Evolutionary conservation across 371 early-diverging fungal genomes (phyloP), one percentile per base, ranked within the genome.

Genomic region (Mucor sp.): DNA sequence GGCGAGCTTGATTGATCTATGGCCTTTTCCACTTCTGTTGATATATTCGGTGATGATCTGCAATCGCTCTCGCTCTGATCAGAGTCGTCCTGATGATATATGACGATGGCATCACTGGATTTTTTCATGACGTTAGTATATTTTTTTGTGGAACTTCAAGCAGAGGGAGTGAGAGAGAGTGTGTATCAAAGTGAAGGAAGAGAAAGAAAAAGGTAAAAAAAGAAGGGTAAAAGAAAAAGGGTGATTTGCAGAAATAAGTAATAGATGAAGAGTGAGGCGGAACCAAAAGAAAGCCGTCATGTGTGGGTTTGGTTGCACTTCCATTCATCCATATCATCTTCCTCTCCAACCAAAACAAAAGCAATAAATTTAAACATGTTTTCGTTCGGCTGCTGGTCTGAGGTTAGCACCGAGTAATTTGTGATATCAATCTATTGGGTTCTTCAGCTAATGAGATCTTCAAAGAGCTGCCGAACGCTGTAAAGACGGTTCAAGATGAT

Each of bases 111-210:
- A 56, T 60, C 33, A 55, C 30, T 56, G 35, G 58, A 25, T 47
- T 62, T 62, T 62, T 68, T 68, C 68, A 68, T 68, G 58, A 62
- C 58, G 67, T 62, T 62, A 68, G 62, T 62, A 62, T 30, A 35
- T 62, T 53, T 61, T 56, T 44, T 33, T 61, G 67, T 67, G 62
- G 30, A 23, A 67, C 67, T 53, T 53, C 14, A 53, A 27, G 23
- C 14, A 50, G 14, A 50, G 23, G 23, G 14, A n/a, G n/a, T n/a
- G n/a, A n/a, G n/a, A n/a, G 6, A 27, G 12, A 25, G 23, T 14
- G 23, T 53, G 6, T 56, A 33, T 32, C 25, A 50, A 50, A 11
- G 1, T 19, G 12, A 15, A 14, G 3, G 14, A 19, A n/a, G 5
- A 21, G 39, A 59, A 59, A 25, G 37, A 33, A 28, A n/a, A 58